Evolutionary conservation across 768 basidiomycete species (phyloP), one percentile per base, ranked within the genome.

Genomic region (Rhizopogon sp.): DNA sequence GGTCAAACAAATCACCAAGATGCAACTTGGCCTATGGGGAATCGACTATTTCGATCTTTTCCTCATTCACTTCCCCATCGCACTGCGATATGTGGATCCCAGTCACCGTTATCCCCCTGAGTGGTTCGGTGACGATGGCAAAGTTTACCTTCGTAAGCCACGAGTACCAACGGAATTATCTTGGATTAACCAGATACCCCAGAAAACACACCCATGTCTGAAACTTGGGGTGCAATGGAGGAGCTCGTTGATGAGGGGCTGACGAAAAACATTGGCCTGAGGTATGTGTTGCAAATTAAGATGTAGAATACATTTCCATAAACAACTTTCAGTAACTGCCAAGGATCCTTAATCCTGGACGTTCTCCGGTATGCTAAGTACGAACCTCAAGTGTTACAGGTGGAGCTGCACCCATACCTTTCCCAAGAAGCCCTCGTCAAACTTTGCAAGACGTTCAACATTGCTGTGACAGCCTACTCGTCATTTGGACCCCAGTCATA

Each of bases 211-310:
- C 85, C 87, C 39, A 79, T 90, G 67, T 82, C 84, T 61, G 87
- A 90, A 74, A 95, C 93, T 16, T 95, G 91, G 90, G 65, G 70
- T 41, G 89, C 81, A 14, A 81, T 96, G 84, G 93, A 96, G 70
- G 75, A 78, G 57, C 79, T 94, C 20, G 85, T 86, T 45, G 86
- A 90, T 59, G 76, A 78, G 42, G 85, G 85, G 7, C 67, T 85
- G 40, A 81, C 75, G 9, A 90, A 82, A 75, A 88, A 92, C 65
- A 90, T 95, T 60, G 93, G 90, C 54, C 64, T 91, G 60, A 85
- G 84, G 86, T 83, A 60, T 40, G 67, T 60, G 20, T 49, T 41
- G 29, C 22, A n/a, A 45, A 33, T 17, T 40, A 55, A 39, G 3
- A 17, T 46, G 40, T 35, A 22, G 28, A n/a, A 4, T 44, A 25